Conservation (phyloP, 2,329 filamentous ascomycete species). For the Thelonectria discophora region DNA sequence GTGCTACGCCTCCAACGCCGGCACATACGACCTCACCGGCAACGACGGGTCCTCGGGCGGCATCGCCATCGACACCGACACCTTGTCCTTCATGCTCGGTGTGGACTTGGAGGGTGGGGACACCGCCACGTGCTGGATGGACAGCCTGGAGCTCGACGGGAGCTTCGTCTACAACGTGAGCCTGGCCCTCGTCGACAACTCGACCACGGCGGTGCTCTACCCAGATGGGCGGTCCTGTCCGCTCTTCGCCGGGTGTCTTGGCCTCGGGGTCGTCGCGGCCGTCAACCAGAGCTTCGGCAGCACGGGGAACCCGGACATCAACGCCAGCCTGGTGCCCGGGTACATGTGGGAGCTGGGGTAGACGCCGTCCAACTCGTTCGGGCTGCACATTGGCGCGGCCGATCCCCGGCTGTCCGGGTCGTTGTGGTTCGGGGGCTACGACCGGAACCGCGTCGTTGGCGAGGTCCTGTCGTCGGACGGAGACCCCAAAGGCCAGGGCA, state of each 20-base stretch:
- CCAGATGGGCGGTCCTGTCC: constrained; percentile 44
- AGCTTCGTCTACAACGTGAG: neutral
- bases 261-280: constrained; percentile 38
- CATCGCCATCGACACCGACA: constrained; percentile 33
- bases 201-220: constrained; percentile 40
- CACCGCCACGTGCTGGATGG: constrained; percentile 41
- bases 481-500: constrained; percentile 27
- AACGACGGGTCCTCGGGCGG: constrained; percentile 35
- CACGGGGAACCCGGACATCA: constrained; percentile 30
- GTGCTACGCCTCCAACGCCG: constrained; percentile 40
- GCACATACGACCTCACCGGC: constrained; percentile 41
- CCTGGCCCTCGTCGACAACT: constrained; percentile 37
- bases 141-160: constrained; percentile 37
- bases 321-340: constrained; percentile 46
- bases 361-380: constrained; percentile 52
- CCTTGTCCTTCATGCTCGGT: constrained; percentile 40
- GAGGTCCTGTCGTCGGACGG: constrained; percentile 39
- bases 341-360: constrained; percentile 34
- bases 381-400: constrained; percentile 54
- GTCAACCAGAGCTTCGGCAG: constrained; percentile 43
- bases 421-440: constrained; percentile 52
- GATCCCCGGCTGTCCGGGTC: constrained; percentile 43
- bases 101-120: constrained; percentile 35
- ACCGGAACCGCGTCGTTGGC: constrained; percentile 50
- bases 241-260: constrained; percentile 45